Base-by-base conservation (phyloP, 768 basidiomycete genomes). In the Podaxis sp. region DNA sequence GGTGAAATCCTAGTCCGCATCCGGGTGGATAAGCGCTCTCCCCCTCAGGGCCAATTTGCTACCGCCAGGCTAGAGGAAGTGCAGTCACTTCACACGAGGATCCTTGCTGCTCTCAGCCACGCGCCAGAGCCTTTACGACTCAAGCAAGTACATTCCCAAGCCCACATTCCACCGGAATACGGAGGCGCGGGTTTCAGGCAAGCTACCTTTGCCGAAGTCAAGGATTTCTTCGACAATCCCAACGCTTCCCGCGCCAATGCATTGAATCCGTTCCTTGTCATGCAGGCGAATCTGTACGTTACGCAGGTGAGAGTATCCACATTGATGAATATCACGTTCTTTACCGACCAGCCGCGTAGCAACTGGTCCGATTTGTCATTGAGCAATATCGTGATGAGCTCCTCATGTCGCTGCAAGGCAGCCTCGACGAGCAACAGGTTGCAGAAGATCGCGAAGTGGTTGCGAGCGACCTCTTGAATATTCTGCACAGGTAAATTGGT, bases 371-470 rank as follows among this genome's bases (percentile, higher is more conserved):
- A 60, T 95, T 93, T 68, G 92, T 96, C 65, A 91, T 93, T 57
- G 90, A 95, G 67, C 94, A 95, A 74, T 96, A 96, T 72, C 88
- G 92, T 5, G 90, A 96, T 65, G 93, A 96, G 74, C 83, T 96
- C 26, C 72, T 92, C 54, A 78, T 81, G 65, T 86, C 84, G 20
- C 80, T 91, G 65, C 88, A 87, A 69, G 88, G 86, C 20, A 81
- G 71, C 64, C 74, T 88, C 38, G 84, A 90, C 68, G 88, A 90
- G 64, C 77, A 79, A 62, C 83, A 84, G 66, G 80, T 88, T 24
- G 85, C 87, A 7, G 84, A 90, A 72, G 88, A 90, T 70, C 79
- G 90, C 49, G 94, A 95, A 71, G 87, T 88, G 6, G 91, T 96
- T 41, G 92, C 92, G 26, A 90, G 91, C 66, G 92, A 96, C 70